Conservation (phyloP, 2,329 filamentous ascomycete genomes). For the Microsporum canis region DNA sequence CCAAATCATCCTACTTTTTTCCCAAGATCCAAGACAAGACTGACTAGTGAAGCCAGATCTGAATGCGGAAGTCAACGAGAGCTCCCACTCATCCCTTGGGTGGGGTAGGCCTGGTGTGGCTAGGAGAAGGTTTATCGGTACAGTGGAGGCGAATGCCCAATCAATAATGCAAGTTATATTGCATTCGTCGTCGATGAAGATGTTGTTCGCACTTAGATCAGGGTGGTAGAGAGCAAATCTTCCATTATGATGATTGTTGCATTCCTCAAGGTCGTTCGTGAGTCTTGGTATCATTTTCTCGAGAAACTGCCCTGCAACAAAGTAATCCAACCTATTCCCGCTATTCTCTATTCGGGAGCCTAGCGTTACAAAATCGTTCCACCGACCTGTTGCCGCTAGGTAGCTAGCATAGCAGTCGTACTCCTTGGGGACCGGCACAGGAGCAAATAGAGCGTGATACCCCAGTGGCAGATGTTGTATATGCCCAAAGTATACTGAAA, state of each 20-base stretch:
- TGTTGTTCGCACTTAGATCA: constrained; percentile 33
- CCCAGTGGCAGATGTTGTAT: constrained; percentile 8
- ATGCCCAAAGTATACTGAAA: constrained; percentile 16
- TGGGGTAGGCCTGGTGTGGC: constrained; percentile 18
- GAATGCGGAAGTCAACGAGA: constrained; percentile 8
- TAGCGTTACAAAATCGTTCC: constrained; percentile 19
- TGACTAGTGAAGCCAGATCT: constrained; percentile 11
- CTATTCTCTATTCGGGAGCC: constrained; percentile 16
- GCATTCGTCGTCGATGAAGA: constrained; percentile 25
- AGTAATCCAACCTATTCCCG: constrained; percentile 21
- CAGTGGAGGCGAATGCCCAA: constrained; percentile 19
- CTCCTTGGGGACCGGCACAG: constrained; percentile 5
- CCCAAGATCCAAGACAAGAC: not conserved
- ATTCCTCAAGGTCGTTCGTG: not conserved
- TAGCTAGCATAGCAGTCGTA: constrained; percentile 11
- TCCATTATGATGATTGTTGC: not conserved
- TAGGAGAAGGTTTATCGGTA: constrained; percentile 17
- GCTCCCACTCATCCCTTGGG: constrained; percentile 11
- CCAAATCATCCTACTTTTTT: constrained; percentile 7
- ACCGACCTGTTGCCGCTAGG: constrained; percentile 14
- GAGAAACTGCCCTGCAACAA: constrained; percentile 16
- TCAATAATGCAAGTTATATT: constrained; percentile 27
- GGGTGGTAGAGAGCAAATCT: constrained; percentile 18
- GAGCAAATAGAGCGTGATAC: constrained; percentile 9
- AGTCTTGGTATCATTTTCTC: constrained; percentile 12